These are phyloP conservation scores for Aspergillus glaucus DNA, from an alignment of 2,329 filamentous ascomycete genomes.

Conservation along the genomic window DNA sequence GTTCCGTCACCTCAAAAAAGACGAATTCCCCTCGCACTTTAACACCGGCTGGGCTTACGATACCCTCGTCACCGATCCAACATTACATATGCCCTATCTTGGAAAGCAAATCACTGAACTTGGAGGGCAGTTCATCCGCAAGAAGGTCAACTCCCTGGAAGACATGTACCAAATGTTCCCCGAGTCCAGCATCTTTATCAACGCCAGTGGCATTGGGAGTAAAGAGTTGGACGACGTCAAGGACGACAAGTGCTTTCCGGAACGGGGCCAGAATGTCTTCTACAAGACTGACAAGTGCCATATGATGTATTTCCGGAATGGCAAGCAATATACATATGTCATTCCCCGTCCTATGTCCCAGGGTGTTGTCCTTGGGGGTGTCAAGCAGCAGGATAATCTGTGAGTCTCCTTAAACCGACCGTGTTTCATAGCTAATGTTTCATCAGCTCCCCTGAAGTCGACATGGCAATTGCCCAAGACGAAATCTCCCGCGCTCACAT, in stretches of 20 bases:
- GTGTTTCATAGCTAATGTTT: neutral
- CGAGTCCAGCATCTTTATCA: conserved; percentile 31
- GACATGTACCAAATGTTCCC: conserved; percentile 31
- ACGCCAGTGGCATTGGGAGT: conserved; percentile 34
- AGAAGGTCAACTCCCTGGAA: conserved; percentile 25
- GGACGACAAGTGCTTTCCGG: conserved; percentile 30
- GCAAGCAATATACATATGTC: conserved; percentile 34
- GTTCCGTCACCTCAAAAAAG: conserved; percentile 27
- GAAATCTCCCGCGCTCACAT: conserved; percentile 34
- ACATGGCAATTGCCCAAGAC: conserved; percentile 31
- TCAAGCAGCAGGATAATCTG: conserved; percentile 29
- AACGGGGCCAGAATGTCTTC: conserved; percentile 35
- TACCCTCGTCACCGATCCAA: conserved; percentile 33
- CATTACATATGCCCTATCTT: conserved; percentile 32
- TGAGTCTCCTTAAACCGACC: conserved; percentile 9
- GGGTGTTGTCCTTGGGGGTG: conserved; percentile 30
- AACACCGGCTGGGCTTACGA: conserved; percentile 31
- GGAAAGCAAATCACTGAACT: conserved; percentile 21
- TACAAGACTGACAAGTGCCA: conserved; percentile 23
- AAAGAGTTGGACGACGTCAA: conserved; percentile 27
- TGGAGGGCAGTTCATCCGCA: conserved; percentile 30
- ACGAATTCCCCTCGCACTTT: conserved; percentile 30
- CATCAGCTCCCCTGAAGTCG: conserved; percentile 27
- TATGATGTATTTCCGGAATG: conserved; percentile 31
- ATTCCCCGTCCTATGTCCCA: conserved; percentile 30